Conservation (phyloP, 768 basidiomycete species). For the Termitomyces eurrhizus region DNA sequence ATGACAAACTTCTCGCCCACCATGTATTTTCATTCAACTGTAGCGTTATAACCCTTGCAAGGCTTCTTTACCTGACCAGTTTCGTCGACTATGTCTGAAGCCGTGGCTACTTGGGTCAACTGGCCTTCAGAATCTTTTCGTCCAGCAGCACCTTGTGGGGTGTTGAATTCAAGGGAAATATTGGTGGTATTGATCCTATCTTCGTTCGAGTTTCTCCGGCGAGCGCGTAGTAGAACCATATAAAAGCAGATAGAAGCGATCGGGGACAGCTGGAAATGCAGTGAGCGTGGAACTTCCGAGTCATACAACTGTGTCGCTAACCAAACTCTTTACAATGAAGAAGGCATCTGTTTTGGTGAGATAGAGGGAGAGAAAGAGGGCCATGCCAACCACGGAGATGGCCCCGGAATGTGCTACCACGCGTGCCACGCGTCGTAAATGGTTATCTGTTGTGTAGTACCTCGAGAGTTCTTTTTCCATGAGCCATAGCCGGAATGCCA, state of each 20-base stretch:
- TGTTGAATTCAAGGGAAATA: neutral
- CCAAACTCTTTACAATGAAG: neutral
- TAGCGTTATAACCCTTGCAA: neutral
- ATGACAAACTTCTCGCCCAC: too few species aligned
- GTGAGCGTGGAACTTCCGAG: neutral
- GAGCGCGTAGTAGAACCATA: neutral
- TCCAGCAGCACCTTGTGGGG: neutral
- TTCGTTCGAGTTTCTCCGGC: neutral
- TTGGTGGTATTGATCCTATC: neutral
- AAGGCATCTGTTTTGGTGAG: neutral
- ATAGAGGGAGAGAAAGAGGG: neutral
- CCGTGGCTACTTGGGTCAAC: neutral
- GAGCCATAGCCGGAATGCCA: constrained; percentile 1
- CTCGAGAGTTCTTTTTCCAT: neutral
- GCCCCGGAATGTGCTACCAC: too few species aligned
- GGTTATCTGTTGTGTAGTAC: too few species aligned
- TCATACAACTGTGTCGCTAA: neutral
- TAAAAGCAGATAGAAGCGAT: neutral
- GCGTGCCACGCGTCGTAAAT: too few species aligned
- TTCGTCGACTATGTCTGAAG: neutral
- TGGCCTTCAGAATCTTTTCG: neutral
- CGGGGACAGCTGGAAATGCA: neutral
- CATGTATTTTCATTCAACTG: neutral
- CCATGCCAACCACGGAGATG: neutral
- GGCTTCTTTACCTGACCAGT: neutral